Conservation (phyloP, 495 filamentous ascomycete species). For the Ascodesmis nigricans region DNA sequence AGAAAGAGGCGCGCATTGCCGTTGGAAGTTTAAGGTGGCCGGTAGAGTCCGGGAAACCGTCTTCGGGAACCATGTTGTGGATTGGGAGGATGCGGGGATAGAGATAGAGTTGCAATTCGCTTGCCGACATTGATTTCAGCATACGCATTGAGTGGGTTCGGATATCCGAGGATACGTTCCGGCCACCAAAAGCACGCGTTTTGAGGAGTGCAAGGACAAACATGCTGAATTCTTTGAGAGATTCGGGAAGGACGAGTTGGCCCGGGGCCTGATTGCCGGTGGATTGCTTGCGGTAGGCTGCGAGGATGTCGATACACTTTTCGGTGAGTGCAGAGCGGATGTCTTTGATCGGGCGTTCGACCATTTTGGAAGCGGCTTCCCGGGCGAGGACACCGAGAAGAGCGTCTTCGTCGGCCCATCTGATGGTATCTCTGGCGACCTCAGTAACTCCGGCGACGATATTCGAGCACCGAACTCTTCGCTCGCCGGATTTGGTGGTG, state of each 20-base stretch:
- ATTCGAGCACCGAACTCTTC: constrained; percentile 81
- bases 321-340: constrained; percentile 67
- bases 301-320: constrained; percentile 85
- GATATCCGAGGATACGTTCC: constrained; percentile 76
- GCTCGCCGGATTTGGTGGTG: constrained; percentile 73
- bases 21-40: constrained; percentile 67
- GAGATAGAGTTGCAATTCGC: constrained; percentile 75
- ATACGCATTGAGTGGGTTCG: constrained; percentile 78
- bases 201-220: constrained; percentile 88
- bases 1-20: constrained; percentile 65
- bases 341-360: constrained; percentile 64
- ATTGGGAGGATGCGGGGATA: constrained; percentile 85
- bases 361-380: constrained; percentile 66
- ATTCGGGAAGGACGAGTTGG: constrained; percentile 85
- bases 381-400: constrained; percentile 73
- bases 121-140: constrained; percentile 63
- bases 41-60: constrained; percentile 68
- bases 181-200: constrained; percentile 66
- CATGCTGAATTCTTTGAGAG: constrained; percentile 92
- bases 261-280: constrained; percentile 70
- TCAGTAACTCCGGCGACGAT: constrained; percentile 81
- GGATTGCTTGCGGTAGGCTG: constrained; percentile 79
- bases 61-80: constrained; percentile 71
- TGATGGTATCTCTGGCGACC: constrained; percentile 60
- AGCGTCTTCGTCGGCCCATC: constrained; percentile 84